These are phyloP conservation scores for Tetraselmis chui DNA, from an alignment of 139 green algal species.

Conservation along the genomic window DNA sequence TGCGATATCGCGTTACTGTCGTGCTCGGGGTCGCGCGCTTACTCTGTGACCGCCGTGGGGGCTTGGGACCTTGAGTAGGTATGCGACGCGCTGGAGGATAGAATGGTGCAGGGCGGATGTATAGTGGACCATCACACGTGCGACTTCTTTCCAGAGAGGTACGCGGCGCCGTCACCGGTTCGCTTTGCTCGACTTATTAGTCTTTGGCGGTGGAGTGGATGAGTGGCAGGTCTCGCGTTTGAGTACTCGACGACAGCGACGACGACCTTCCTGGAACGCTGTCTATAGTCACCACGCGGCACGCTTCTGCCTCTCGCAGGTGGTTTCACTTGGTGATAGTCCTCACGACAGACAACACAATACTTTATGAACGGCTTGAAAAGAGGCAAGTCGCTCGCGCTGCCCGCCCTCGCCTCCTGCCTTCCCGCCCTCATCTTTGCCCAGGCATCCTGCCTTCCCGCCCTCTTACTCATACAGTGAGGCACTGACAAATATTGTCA, in stretches of 20 bases:
- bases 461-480: too few relatives aligned
- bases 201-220: too few relatives aligned
- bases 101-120: conserved; percentile 63
- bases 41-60: neutral
- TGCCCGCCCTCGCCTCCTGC: neutral
- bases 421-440: too few relatives aligned
- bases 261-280: too few relatives aligned
- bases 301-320: conserved; percentile 25
- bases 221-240: too few relatives aligned
- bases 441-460: too few relatives aligned
- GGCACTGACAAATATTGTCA: too few relatives aligned
- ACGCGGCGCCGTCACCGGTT: neutral
- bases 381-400: conserved; percentile 22
- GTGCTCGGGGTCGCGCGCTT: neutral
- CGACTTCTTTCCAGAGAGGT: conserved; percentile 96
- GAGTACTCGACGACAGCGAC: too few relatives aligned
- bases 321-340: conserved; percentile 97
- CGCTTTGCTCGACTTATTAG: too few relatives aligned
- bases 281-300: neutral
- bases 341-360: conserved; percentile 83
- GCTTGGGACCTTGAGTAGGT: conserved; percentile 45
- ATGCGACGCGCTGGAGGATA: conserved; percentile 83
- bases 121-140: conserved; percentile 95
- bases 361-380: conserved; percentile 83
- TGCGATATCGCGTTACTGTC: neutral